These are phyloP conservation scores for Aspergillus biplanus DNA, from an alignment of 495 filamentous ascomycete genomes.

Conservation along the genomic window DNA sequence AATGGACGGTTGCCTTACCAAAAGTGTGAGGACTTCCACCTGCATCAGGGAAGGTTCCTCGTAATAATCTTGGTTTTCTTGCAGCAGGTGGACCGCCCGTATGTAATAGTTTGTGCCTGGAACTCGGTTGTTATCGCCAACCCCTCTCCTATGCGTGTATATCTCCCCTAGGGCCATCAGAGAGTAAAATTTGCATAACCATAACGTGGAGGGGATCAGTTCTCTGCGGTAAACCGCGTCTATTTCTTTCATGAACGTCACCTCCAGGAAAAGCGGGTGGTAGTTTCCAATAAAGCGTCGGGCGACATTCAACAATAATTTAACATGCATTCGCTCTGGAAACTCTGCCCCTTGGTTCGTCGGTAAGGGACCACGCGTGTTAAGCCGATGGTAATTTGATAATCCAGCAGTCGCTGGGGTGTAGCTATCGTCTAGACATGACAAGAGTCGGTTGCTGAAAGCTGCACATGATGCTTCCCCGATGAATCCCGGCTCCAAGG, in stretches of 20 bases:
- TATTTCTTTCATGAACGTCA: constrained; percentile 19
- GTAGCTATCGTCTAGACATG: constrained; percentile 19
- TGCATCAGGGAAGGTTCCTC: constrained; percentile 17
- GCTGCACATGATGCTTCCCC: constrained; percentile 20
- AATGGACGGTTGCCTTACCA: not conserved
- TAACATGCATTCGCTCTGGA: constrained; percentile 20
- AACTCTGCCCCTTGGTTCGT: constrained; percentile 5
- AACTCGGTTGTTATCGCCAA: constrained; percentile 16
- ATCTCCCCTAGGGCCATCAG: constrained; percentile 20
- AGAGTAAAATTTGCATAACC: constrained; percentile 20
- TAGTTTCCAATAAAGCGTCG: constrained; percentile 21
- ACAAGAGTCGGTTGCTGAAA: constrained; percentile 18
- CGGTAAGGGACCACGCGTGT: not conserved
- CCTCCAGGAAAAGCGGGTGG: constrained; percentile 18
- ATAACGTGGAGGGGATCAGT: constrained; percentile 8
- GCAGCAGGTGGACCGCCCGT: constrained; percentile 11
- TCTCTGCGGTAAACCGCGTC: constrained; percentile 16
- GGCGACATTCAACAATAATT: constrained; percentile 15
- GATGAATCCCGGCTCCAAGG: constrained; percentile 18
- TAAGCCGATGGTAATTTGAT: constrained; percentile 18
- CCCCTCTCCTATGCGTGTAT: constrained; percentile 12
- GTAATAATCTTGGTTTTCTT: constrained; percentile 17
- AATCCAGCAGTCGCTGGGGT: constrained; percentile 15
- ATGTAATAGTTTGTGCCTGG: constrained; percentile 18
- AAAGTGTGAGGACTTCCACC: constrained; percentile 19